Evolutionary conservation across 441 rosid genomes (phyloP).

Genomic region (Adansonia madagascariensis): DNA sequence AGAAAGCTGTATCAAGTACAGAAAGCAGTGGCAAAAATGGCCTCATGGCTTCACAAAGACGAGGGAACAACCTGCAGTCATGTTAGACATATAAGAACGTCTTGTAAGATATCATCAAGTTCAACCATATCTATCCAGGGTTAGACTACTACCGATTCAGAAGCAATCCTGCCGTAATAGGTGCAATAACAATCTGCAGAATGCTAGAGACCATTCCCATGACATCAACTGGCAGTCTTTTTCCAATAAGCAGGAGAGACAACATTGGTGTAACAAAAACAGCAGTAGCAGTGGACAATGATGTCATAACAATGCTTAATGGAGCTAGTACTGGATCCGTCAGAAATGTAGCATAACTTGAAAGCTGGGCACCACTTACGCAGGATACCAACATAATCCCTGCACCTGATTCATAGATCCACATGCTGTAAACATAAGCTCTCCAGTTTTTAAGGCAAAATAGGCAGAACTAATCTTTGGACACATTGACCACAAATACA

Average conservation of each 20-base stretch:
- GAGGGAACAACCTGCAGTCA: constrained; percentile 75
- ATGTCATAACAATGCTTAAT: constrained; percentile 91
- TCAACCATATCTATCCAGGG: constrained; percentile 12
- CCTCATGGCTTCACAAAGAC: constrained; percentile 60
- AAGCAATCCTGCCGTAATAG: constrained; percentile 81
- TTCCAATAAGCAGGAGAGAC: constrained; percentile 85
- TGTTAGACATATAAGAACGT: constrained; percentile 7
- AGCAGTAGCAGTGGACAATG: constrained; percentile 85
- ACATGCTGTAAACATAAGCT: constrained; percentile 25
- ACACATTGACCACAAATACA: not conserved
- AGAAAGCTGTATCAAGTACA: constrained; percentile 81
- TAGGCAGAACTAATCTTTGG: not conserved
- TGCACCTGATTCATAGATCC: constrained; percentile 53
- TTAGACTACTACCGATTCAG: constrained; percentile 61
- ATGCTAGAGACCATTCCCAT: constrained; percentile 90
- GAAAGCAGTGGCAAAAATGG: constrained; percentile 79
- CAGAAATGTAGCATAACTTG: constrained; percentile 86
- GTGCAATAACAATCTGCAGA: constrained; percentile 77
- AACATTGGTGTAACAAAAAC: constrained; percentile 75
- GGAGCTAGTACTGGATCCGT: constrained; percentile 85
- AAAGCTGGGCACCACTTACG: constrained; percentile 95
- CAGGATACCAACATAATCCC: constrained; percentile 95
- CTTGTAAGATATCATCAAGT: constrained; percentile 15
- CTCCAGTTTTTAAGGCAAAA: constrained; percentile 12
- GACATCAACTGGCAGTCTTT: constrained; percentile 86